These are phyloP conservation scores for Cutaneotrichosporon cavernicola DNA, from an alignment of 1,284 basidiomycete genomes.

Conservation along the genomic window DNA sequence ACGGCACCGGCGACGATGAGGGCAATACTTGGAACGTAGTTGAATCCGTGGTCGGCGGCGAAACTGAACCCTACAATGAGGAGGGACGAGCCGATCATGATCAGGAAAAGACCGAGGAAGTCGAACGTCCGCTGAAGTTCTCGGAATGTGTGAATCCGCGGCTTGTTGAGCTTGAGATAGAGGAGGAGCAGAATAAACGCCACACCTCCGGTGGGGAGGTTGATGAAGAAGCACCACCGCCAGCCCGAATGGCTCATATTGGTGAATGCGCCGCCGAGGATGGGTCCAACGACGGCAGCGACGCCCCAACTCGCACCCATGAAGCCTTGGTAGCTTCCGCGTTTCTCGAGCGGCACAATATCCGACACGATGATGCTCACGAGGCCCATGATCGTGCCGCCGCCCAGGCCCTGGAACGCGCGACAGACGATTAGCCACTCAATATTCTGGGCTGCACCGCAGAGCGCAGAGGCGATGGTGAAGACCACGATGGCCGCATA, in stretches of 20 bases:
- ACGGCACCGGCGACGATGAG: slow-evolving; percentile 68
- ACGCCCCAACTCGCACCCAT: slow-evolving; percentile 54
- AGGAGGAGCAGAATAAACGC: slow-evolving; percentile 71
- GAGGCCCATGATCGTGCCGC: slow-evolving; percentile 42
- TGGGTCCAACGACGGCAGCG: slow-evolving; percentile 50
- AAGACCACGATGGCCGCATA: slow-evolving; percentile 46
- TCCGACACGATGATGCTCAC: slow-evolving; percentile 33
- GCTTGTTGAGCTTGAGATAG: slow-evolving; percentile 73
- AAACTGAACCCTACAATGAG: slow-evolving; percentile 72
- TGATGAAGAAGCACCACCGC: slow-evolving; percentile 37
- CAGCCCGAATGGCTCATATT: slow-evolving; percentile 29
- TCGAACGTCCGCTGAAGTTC: slow-evolving; percentile 46
- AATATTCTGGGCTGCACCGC: slow-evolving; percentile 45
- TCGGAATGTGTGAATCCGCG: slow-evolving; percentile 13
- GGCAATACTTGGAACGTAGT: slow-evolving; percentile 63
- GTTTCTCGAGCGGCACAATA: slow-evolving; percentile 44
- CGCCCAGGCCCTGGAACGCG: slow-evolving; percentile 47
- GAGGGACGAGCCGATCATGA: slow-evolving; percentile 70
- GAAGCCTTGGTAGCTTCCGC: slow-evolving; percentile 53
- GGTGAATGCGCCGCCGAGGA: slow-evolving; percentile 50
- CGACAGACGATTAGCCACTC: slow-evolving; percentile 43
- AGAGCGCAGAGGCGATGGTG: slow-evolving; percentile 42
- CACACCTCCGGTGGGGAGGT: slow-evolving; percentile 54
- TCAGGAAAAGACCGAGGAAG: slow-evolving; percentile 55
- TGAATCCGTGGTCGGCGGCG: slow-evolving; percentile 50